These are phyloP conservation scores for Taphrina flavorubra DNA, from an alignment of 1,139 yeast species.

Conservation along the genomic window DNA sequence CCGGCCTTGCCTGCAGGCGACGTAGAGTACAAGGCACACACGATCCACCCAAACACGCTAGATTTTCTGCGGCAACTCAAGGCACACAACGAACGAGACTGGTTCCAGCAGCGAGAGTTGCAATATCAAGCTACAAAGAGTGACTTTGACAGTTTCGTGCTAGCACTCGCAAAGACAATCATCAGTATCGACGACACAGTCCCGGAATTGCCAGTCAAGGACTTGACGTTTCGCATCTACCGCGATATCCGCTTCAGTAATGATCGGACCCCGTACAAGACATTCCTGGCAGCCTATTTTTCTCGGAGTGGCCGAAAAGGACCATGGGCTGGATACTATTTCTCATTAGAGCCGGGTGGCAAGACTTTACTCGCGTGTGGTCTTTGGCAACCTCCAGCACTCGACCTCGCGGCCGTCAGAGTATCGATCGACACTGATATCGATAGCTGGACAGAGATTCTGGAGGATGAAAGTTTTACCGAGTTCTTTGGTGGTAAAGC, in stretches of 20 bases:
- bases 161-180: constrained; percentile 42
- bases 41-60: constrained; percentile 47
- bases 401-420: constrained; percentile 43
- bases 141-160: constrained; percentile 47
- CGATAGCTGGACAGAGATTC: constrained; percentile 38
- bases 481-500: constrained; percentile 39
- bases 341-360: constrained; percentile 46
- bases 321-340: constrained; percentile 47
- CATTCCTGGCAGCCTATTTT: constrained; percentile 47
- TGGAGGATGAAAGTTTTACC: constrained; percentile 41
- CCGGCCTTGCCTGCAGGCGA: constrained; percentile 42
- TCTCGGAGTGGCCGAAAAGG: constrained; percentile 47
- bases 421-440: constrained; percentile 44
- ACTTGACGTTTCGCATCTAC: constrained; percentile 46
- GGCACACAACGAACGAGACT: constrained; percentile 47
- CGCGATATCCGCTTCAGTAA: constrained; percentile 47
- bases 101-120: constrained; percentile 48
- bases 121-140: constrained; percentile 46
- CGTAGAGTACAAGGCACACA: constrained; percentile 35
- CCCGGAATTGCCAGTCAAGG: constrained; percentile 46
- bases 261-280: constrained; percentile 47
- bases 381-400: constrained; percentile 45
- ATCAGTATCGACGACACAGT: constrained; percentile 45
- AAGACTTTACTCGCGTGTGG: constrained; percentile 40
- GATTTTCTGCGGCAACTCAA: constrained; percentile 44